Conservation (phyloP, 352 stramenopile species). For the Globisporangium lucens region DNA sequence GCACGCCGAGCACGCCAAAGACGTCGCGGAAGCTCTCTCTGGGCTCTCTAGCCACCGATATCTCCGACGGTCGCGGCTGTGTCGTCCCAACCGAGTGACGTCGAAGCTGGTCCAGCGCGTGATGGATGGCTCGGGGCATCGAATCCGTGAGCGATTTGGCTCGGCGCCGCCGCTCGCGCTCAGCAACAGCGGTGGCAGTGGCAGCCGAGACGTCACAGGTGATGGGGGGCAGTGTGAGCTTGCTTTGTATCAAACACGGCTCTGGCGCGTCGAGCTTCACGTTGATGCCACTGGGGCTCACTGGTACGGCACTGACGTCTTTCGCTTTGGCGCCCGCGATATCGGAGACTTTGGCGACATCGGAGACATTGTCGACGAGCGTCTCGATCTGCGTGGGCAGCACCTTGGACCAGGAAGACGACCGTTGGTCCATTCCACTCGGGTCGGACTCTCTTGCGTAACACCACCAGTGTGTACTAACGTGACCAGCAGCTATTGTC, state of each 20-base stretch:
- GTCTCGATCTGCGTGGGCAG: not conserved
- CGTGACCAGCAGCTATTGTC: not conserved
- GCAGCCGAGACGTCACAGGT: not conserved
- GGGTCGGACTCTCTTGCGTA: not conserved
- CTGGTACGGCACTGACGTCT: not conserved
- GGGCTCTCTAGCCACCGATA: not conserved
- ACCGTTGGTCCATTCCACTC: not conserved
- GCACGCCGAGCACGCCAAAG: conserved; percentile 13
- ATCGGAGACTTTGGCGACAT: not conserved
- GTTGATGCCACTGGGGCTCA: not conserved
- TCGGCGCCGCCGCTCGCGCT: not conserved
- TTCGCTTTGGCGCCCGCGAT: not conserved
- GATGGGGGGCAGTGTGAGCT: not conserved
- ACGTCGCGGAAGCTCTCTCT: conserved; percentile 16
- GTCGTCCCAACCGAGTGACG: conserved; percentile 12
- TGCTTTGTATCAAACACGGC: not conserved
- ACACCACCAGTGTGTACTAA: not conserved
- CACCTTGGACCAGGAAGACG: conserved; percentile 4
- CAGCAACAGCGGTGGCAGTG: not conserved
- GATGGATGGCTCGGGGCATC: not conserved
- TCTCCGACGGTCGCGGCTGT: not conserved
- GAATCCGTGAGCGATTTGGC: not conserved
- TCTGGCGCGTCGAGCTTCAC: not conserved
- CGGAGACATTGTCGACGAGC: not conserved
- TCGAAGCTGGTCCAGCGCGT: not conserved